Base-by-base conservation (phyloP, 257 asterid genomes). In the Gentiana straminea region DNA sequence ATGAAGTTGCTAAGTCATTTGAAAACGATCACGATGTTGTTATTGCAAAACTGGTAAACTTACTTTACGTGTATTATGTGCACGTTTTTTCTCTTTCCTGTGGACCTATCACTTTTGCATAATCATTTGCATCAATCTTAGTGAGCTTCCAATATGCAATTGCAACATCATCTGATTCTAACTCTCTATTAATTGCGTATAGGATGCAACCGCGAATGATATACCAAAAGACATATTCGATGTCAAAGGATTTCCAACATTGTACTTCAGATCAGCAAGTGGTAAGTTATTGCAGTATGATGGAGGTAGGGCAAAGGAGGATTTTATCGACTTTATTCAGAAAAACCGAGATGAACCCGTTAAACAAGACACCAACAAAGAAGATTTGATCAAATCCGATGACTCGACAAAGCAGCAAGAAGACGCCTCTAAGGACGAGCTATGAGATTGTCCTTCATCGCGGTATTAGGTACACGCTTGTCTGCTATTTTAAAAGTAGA, bases 141-240 rank as follows among this genome's bases (percentile, higher is more conserved):
- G 46, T 3, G 13, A 6, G 44, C 46, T 15, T 13, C 10, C 11
- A 5, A 32, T 6, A 11, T 44, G 34, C 24, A 24, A 24, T 24
- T 41, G 32, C 41, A 33, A 15, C 4, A 39, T 36, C 54, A 33
- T 38, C 24, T 7, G 36, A 4, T 41, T 13, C 24, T 43, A 41
- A 10, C 46, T 41, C 9, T 41, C 10, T 41, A 39, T 10, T 5
- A 3, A 41, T 41, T 41, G 33, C 24, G 10, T 45, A 47, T 61
- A 82, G 94, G 94, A 86, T 53, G 95, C 94, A 35, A 83, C 87
- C 8, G 80, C 74, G 51, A 86, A 86, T 44, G 95, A 83, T 55
- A 77, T 86, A 36, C 93, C 94, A 9, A 61, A 69, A 4, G 80
- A 58, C 45, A 50, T 59, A 60, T 86, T 86, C 3, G 85, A 80